Conservation (phyloP, 306 rosid species). For the Vicia villosa region DNA sequence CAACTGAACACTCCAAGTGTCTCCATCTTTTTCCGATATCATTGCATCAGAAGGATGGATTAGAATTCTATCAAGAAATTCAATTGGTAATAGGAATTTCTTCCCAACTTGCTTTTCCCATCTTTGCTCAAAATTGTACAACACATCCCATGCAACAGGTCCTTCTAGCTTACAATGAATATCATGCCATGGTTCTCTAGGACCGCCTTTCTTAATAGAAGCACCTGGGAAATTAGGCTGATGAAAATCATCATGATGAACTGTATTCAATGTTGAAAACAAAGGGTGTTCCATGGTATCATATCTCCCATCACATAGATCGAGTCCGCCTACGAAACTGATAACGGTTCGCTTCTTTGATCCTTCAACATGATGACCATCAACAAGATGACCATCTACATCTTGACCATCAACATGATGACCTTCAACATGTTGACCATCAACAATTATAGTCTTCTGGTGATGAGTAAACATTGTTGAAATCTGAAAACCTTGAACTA, state of each 20-base stretch:
- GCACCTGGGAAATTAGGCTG: slow-evolving; percentile 71
- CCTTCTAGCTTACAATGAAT: slow-evolving; percentile 83
- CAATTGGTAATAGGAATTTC: slow-evolving; percentile 36
- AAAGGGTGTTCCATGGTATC: slow-evolving; percentile 65
- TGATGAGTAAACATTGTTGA: slow-evolving; percentile 83
- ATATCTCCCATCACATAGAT: slow-evolving; percentile 85
- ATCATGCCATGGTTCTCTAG: slow-evolving; percentile 95
- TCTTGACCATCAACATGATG: too few species aligned
- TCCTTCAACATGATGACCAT: slow-evolving; percentile 40
- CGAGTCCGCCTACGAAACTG: slow-evolving; percentile 82
- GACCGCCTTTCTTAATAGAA: slow-evolving; percentile 78
- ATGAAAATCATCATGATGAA: slow-evolving; percentile 72
- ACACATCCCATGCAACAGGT: slow-evolving; percentile 83
- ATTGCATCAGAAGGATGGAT: slow-evolving; percentile 42
- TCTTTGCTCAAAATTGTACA: slow-evolving; percentile 87
- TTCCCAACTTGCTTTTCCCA: slow-evolving; percentile 68
- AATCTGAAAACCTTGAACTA: slow-evolving; percentile 56
- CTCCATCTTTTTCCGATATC: slow-evolving; percentile 34
- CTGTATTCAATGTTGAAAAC: slow-evolving; percentile 52
- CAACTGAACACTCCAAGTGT: slow-evolving; percentile 77
- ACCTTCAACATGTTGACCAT: slow-evolving; percentile 41
- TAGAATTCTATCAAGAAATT: slow-evolving; percentile 38
- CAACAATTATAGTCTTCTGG: slow-evolving; percentile 70
- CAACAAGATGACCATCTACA: slow-evolving; percentile 44
- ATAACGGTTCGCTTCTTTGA: slow-evolving; percentile 45